Conservation (phyloP, 2,329 filamentous ascomycete genomes). For the Kalaharituber pfeilii region DNA sequence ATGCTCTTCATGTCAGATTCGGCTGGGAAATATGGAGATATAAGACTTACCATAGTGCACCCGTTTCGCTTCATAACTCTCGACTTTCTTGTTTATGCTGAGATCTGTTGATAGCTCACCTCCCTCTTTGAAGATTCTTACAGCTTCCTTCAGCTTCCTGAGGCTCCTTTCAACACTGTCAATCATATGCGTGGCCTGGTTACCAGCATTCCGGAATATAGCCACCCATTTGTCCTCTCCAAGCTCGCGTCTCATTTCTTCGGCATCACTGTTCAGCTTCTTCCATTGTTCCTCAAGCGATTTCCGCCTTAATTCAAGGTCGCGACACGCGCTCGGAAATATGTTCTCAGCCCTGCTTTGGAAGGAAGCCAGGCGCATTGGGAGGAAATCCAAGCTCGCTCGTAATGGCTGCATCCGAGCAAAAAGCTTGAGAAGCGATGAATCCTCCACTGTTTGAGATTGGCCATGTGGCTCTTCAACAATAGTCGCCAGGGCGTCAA, state of each 20-base stretch:
- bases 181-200: conserved; percentile 73
- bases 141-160: conserved; percentile 58
- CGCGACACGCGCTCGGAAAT: conserved; percentile 82
- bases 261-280: conserved; percentile 76
- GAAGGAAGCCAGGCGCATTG: conserved; percentile 83
- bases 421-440: conserved; percentile 76
- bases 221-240: conserved; percentile 93
- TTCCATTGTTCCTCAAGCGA: conserved; percentile 72
- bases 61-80: conserved; percentile 89
- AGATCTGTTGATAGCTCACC: conserved; percentile 55
- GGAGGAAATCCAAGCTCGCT: conserved; percentile 84
- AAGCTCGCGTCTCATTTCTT: conserved; percentile 72
- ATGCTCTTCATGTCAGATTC: too few relatives aligned
- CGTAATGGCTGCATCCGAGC: conserved; percentile 87
- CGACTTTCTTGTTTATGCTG: conserved; percentile 61
- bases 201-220: conserved; percentile 79
- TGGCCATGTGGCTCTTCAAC: conserved; percentile 52
- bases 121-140: conserved; percentile 43
- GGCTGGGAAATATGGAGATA: conserved; percentile 4
- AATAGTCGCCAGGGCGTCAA: conserved; percentile 81
- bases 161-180: conserved; percentile 84
- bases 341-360: conserved; percentile 55
- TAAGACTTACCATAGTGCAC: conserved; percentile 50
- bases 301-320: conserved; percentile 57
- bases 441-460: conserved; percentile 41